Evolutionary conservation across 1,284 basidiomycete species (phyloP).

Genomic region (Trichosporon asahii): DNA sequence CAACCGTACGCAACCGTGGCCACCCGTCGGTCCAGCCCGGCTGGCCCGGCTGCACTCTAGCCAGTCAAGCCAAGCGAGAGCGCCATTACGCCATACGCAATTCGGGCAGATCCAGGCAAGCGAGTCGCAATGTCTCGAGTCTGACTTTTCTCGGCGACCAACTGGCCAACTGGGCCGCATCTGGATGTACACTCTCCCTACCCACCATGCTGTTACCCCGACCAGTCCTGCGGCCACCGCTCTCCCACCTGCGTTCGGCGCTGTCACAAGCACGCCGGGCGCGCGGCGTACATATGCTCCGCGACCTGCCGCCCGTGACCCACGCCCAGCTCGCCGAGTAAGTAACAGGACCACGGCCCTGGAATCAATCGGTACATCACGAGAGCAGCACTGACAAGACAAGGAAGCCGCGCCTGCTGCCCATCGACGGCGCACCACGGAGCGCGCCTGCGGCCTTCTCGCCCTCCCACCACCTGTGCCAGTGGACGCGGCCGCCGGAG

Average conservation of each 20-base stretch:
- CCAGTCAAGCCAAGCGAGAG: not conserved
- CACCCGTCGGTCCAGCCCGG: not conserved
- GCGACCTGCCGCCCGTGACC: conserved; percentile 31
- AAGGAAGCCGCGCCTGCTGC: conserved; percentile 17
- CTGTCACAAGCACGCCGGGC: not conserved
- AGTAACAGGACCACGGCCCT: conserved; percentile 1
- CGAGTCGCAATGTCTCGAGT: conserved; percentile 3
- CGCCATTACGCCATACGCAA: not conserved
- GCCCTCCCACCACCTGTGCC: conserved; percentile 24
- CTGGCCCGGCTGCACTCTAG: too few species aligned
- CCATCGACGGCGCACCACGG: not conserved
- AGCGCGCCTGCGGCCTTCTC: not conserved
- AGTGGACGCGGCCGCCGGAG: conserved; percentile 39
- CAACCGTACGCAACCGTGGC: not conserved
- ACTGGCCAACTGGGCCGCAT: not conserved
- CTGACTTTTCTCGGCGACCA: conserved; percentile 2
- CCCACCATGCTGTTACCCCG: not conserved
- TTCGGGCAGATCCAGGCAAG: not conserved
- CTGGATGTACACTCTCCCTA: not conserved
- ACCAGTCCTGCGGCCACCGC: not conserved
- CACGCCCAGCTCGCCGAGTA: conserved; percentile 24
- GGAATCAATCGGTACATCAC: conserved; percentile 7
- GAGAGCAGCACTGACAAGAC: conserved; percentile 21
- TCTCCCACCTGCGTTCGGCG: not conserved
- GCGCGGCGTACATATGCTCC: conserved; percentile 29